Percentiles rank a stretch among this genome's conserved stretches.
These are phyloP conservation scores for Russula brevipes DNA, from an alignment of 768 basidiomycete genomes.

Conservation along the genomic window DNA sequence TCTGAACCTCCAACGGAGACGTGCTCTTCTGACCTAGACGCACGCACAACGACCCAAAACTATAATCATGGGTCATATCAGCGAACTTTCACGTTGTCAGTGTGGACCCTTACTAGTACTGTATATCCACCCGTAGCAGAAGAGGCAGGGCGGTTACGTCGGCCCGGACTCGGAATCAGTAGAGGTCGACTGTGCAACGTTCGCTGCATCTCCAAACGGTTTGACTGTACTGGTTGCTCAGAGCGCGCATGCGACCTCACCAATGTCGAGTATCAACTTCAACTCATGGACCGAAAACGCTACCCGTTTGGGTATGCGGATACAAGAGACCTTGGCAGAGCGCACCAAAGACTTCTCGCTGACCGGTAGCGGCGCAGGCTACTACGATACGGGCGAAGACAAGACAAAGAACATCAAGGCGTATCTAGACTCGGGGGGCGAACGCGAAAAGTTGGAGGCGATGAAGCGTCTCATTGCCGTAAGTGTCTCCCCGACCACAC, in stretches of 20 bases:
- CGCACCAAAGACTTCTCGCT: constrained; percentile 69
- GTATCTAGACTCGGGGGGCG: constrained; percentile 83
- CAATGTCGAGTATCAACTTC: constrained; percentile 32
- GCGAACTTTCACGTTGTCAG: background rate
- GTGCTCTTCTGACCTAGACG: background rate
- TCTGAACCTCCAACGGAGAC: background rate
- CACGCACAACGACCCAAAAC: background rate
- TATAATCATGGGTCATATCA: background rate
- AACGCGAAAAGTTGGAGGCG: constrained; percentile 88
- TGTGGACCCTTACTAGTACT: too few species aligned
- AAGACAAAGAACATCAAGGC: constrained; percentile 76
- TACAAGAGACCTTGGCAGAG: constrained; percentile 80
- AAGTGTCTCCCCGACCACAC: constrained; percentile 32
- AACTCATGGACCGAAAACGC: constrained; percentile 71
- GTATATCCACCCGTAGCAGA: too few species aligned
- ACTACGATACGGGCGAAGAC: constrained; percentile 72
- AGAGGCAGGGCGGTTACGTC: background rate
- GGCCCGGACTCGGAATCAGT: background rate
- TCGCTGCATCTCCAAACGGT: background rate
- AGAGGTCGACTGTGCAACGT: background rate
- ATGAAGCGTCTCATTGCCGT: constrained; percentile 95
- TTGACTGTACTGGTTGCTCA: background rate
- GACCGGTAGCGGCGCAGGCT: constrained; percentile 49
- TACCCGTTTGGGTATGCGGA: constrained; percentile 70
- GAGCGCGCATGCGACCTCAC: constrained; percentile 1